A percentile compares a stretch with the other conserved stretches of the same genome.
Conservation (phyloP, 2,329 filamentous ascomycete species). For the Scedosporium aurantiacum region DNA sequence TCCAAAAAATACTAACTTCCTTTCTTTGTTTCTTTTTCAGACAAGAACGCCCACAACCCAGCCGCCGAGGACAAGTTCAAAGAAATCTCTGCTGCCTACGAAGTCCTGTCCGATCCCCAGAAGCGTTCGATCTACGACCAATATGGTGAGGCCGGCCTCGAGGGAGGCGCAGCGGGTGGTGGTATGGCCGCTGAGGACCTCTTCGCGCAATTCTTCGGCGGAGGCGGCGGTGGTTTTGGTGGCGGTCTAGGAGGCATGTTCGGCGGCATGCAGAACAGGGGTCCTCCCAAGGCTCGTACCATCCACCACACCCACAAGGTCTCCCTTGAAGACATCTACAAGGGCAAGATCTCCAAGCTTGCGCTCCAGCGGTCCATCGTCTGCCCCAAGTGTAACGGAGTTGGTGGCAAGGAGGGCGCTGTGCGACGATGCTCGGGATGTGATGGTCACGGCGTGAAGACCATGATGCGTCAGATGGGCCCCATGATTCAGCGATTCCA, state of each 20-base stretch:
- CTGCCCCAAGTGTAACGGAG: conserved; percentile 86
- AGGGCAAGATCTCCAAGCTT: conserved; percentile 93
- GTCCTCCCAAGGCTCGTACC: conserved; percentile 79
- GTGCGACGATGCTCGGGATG: conserved; percentile 87
- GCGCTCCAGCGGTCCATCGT: conserved; percentile 96
- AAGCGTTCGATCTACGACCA: conserved; percentile 92
- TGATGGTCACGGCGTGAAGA: conserved; percentile 96
- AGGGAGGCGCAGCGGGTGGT: conserved; percentile 67
- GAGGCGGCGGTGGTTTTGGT: conserved; percentile 53
- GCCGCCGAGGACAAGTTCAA: conserved; percentile 97
- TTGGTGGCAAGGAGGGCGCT: conserved; percentile 95
- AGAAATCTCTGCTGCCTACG: conserved; percentile 90
- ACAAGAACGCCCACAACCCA: conserved; percentile 94
- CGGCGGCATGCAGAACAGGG: conserved; percentile 66
- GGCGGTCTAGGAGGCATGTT: conserved; percentile 61
- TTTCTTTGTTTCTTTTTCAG: conserved; percentile 31
- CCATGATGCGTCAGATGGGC: conserved; percentile 99
- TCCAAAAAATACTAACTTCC: too few relatives aligned
- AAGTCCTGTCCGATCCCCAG: conserved; percentile 82
- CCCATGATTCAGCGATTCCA: conserved; percentile 99
- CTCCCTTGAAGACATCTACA: conserved; percentile 93
- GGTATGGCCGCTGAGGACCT: conserved; percentile 95
- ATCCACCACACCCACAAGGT: conserved; percentile 99
- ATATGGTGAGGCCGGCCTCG: conserved; percentile 93
- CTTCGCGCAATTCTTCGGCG: conserved; percentile 93